Evolutionary conservation across 2,329 filamentous ascomycete genomes (phyloP).

Genomic region (Aphanoascus verrucosus): DNA sequence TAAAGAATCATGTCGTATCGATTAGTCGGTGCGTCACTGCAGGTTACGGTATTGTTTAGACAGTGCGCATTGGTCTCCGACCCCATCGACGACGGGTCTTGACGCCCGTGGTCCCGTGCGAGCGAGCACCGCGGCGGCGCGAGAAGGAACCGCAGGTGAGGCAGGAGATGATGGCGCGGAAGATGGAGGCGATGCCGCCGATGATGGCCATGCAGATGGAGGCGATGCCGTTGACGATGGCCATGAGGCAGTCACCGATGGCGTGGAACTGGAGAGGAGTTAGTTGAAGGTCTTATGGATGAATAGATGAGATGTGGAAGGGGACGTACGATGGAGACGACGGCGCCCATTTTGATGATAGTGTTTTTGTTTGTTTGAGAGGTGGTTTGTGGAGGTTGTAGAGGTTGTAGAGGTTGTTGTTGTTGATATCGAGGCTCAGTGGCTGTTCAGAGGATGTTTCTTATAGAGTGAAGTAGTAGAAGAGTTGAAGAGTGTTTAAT

Average conservation of each 20-base stretch:
- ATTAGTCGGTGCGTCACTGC: too few relatives aligned
- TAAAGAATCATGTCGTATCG: too few relatives aligned
- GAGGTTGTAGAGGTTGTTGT: too few relatives aligned
- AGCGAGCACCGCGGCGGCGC: conserved; percentile 19
- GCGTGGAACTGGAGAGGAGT: conserved; percentile 38
- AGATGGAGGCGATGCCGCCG: conserved; percentile 53
- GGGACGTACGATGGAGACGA: conserved; percentile 67
- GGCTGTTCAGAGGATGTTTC: too few relatives aligned
- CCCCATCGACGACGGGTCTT: conserved; percentile 4
- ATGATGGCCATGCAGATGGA: conserved; percentile 56
- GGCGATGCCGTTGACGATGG: conserved; percentile 57
- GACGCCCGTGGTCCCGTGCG: not conserved
- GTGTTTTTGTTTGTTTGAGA: not conserved
- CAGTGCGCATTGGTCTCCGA: conserved; percentile 11
- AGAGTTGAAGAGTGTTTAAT: too few relatives aligned
- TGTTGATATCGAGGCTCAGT: not conserved
- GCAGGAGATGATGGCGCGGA: conserved; percentile 57
- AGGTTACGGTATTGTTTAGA: conserved; percentile 6
- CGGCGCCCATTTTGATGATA: conserved; percentile 61
- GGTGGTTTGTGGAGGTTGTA: not conserved
- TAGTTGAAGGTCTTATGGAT: not conserved
- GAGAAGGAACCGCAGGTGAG: conserved; percentile 40
- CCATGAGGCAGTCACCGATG: conserved; percentile 57
- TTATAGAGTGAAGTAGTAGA: not conserved
- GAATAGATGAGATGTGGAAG: not conserved